phyloP scores from a whole-genome alignment of 306 rosid genomes.

The Cucumis hystrix region DNA sequence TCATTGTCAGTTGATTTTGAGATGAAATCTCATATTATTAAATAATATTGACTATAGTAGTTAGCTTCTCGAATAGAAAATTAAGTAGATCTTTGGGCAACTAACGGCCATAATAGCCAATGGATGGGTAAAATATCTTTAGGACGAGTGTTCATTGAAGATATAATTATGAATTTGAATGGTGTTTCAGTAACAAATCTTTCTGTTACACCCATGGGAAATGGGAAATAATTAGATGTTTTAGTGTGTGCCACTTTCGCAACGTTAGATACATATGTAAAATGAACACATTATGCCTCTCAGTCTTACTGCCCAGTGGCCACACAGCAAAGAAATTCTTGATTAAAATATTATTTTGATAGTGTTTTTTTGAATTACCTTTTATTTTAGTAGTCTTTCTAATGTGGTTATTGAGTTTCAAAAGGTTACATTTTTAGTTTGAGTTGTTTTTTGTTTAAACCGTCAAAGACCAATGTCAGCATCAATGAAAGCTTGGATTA shows the following conservation, averaged over 20 bases:
- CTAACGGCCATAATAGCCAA: not conserved
- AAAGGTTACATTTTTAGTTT: too few species aligned
- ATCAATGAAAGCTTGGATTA: too few species aligned
- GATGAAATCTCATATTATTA: too few species aligned
- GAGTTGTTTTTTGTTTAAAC: too few species aligned
- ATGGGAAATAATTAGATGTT: not conserved
- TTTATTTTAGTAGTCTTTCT: too few species aligned
- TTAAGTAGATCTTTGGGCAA: not conserved
- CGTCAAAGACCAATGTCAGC: too few species aligned
- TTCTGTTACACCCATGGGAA: not conserved
- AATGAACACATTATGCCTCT: not conserved
- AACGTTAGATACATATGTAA: not conserved
- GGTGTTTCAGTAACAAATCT: not conserved
- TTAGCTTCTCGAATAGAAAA: not conserved
- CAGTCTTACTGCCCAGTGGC: not conserved
- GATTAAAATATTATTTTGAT: not conserved
- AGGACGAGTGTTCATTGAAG: not conserved
- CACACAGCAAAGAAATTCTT: not conserved
- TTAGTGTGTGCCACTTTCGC: not conserved
- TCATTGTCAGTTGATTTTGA: too few species aligned
- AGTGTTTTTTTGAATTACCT: not conserved
- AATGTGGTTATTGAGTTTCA: too few species aligned
- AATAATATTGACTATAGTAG: too few species aligned
- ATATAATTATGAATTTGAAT: not conserved
- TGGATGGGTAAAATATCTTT: not conserved